Base-by-base conservation (phyloP, 2,329 filamentous ascomycete species). In the Amphichorda felina region DNA sequence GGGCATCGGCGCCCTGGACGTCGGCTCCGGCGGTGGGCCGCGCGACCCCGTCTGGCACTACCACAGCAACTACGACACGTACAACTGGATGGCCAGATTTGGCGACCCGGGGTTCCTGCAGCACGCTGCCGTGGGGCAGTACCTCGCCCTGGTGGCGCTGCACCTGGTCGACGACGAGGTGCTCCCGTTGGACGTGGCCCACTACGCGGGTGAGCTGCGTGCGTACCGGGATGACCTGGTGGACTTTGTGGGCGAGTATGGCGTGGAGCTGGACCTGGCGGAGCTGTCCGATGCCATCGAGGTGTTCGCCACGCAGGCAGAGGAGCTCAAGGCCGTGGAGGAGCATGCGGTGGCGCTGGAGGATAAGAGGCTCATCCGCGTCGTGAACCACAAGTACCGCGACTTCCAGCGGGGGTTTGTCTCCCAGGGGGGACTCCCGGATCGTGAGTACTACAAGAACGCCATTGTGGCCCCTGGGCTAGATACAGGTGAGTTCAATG, bases 31-130 rank as follows among this genome's bases (percentile, higher is more conserved):
- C 1, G 49, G 52, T 8, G 60, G 59, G 3, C 36, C 48, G 0
- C 50, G 53, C 0, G 69, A 74, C 28, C 63, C 78, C 0, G 61
- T 84, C 6, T 84, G 81, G 50, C 79, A 82, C 43, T 93, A 91
- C 49, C 84, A 93, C 53, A 73, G 74, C 41, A 91, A 91, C 57
- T 93, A 88, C 50, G 86, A 93, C 50, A 82, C 72, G 24, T 88
- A 83, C 50, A 64, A 79, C 47, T 93, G 85, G 85, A 91, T 91
- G 82, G 68, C 79, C 11, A 79, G 64, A 3, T 86, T 75, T 44
- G 84, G 84, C 4, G 86, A 94, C 44, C 68, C 68, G 1, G 66
- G 61, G 1, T 75, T 72, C 34, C 61, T 71, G n/a, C 71, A 77
- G 28, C 79, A 82, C 41, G 54, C 66, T 7, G 63, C 76, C 1